These are phyloP conservation scores for Schrenkiella parvula DNA, from an alignment of 345 rosid genomes.

Conservation along the genomic window DNA sequence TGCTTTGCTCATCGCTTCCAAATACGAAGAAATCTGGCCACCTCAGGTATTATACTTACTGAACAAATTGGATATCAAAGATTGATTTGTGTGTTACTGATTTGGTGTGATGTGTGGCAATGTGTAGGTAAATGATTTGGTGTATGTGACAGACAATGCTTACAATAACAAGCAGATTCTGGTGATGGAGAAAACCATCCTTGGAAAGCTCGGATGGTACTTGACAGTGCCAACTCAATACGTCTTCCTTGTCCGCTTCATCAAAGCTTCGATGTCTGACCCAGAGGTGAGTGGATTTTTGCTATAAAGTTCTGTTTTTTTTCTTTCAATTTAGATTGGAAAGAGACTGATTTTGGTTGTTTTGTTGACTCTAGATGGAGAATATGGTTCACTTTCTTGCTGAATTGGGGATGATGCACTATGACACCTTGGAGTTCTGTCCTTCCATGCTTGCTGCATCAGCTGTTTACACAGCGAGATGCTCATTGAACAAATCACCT, in stretches of 20 bases:
- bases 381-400: conserved; percentile 70
- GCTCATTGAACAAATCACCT: conserved; percentile 58
- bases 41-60: conserved; percentile 43
- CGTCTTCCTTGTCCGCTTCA: conserved; percentile 73
- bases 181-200: conserved; percentile 71
- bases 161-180: conserved; percentile 71
- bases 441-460: conserved; percentile 85
- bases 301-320: neutral
- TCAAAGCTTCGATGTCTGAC: conserved; percentile 70
- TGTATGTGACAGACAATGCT: conserved; percentile 79
- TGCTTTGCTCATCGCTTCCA: conserved; percentile 85
- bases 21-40: conserved; percentile 97
- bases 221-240: conserved; percentile 81
- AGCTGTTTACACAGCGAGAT: conserved; percentile 86
- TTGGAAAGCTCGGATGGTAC: conserved; percentile 75
- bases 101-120: neutral
- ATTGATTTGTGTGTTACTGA: neutral
- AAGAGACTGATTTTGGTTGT: neutral
- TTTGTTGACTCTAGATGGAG: conserved; percentile 52
- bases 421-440: conserved; percentile 40
- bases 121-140: conserved; percentile 66
- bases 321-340: neutral
- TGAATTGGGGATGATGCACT: conserved; percentile 70
- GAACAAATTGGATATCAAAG: neutral
- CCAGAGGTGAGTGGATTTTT: conserved; percentile 38